Base-by-base conservation (phyloP, 1,139 yeast genomes). In the Pichia terricola region DNA sequence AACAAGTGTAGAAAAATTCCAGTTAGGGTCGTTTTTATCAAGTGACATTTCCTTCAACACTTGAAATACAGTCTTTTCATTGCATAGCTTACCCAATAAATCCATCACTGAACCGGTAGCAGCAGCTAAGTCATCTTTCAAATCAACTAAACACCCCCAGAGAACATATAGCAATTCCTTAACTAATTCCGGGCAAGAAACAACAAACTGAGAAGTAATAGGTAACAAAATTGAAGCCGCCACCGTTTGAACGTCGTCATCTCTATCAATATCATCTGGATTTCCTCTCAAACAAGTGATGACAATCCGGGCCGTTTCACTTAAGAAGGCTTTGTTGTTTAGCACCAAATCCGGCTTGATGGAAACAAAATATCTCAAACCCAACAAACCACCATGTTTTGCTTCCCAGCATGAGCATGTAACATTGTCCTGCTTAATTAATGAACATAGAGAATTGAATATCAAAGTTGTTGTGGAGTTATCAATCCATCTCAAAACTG, bases 61-160 rank as follows among this genome's bases (percentile, higher is more conserved):
- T 30, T 75, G 79, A 40, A 89, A 68, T 4, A 89, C 96, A 56
- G 80, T 79, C 5, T 79, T 76, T 62, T 82, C 91, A 4, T 88
- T 77, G 63, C 96, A 91, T 42, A 91, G 69, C 57, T 83, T 87
- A 2, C 96, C 94, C 49, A 91, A 70, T 37, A 91, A 68, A 61
- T 91, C 96, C 97, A 91, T 91, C 2, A 91, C 94, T 3, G 95
- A 85, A 37, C 97, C 97, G 43, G 91, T 89, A 16, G 96, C 84
- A 0, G 97, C 95, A 26, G 95, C 84, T 43, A 91, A 70, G 61
- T 91, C 98, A 60, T 91, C 98, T 53, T 85, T 79, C 48, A 89
- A 69, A 56, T 84, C 87, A 3, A 87, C 77, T 38, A 91, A 67
- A 51, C 95, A 86, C 45, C 79, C 81, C 98, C 98, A 91, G 26